phyloP scores from a whole-genome alignment of 1,139 yeast species.

The Hansenula sp. region DNA sequence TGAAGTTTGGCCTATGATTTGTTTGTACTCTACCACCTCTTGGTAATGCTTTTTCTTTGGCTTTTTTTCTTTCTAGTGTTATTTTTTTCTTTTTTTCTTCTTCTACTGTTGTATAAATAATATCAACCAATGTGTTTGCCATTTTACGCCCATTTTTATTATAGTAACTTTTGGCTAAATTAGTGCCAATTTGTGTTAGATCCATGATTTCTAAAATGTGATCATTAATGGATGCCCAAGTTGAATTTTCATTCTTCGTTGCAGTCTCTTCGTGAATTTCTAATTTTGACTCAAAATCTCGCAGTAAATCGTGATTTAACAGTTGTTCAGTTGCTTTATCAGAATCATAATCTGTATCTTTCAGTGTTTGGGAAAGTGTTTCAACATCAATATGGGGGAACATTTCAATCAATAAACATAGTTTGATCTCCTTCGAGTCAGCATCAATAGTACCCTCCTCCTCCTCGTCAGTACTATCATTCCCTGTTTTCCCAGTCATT shows the following conservation, averaged over 20 bases:
- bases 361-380: background rate
- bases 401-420: slow-evolving; percentile 1
- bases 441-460: background rate
- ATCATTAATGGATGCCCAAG: background rate
- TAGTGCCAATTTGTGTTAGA: slow-evolving; percentile 5
- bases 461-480: background rate
- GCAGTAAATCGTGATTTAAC: slow-evolving; percentile 8
- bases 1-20: background rate
- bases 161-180: slow-evolving; percentile 3
- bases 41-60: slow-evolving; percentile 1
- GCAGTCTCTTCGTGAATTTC: slow-evolving; percentile 2
- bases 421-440: background rate
- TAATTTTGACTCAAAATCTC: slow-evolving; percentile 2
- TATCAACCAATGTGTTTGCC: slow-evolving; percentile 10
- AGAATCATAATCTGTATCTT: slow-evolving; percentile 6
- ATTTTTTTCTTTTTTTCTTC: background rate
- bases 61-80: background rate
- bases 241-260: background rate
- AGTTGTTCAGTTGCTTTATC: slow-evolving; percentile 9
- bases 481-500: background rate
- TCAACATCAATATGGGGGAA: slow-evolving; percentile 3
- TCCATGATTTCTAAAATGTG: slow-evolving; percentile 3
- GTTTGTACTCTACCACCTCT: slow-evolving; percentile 12
- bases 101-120: slow-evolving; percentile 6
- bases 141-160: slow-evolving; percentile 6